A percentile compares a stretch with the other conserved stretches of the same genome.
Evolutionary conservation across 2,329 filamentous ascomycete species (phyloP).

Genomic region (Fusarium virguliforme): DNA sequence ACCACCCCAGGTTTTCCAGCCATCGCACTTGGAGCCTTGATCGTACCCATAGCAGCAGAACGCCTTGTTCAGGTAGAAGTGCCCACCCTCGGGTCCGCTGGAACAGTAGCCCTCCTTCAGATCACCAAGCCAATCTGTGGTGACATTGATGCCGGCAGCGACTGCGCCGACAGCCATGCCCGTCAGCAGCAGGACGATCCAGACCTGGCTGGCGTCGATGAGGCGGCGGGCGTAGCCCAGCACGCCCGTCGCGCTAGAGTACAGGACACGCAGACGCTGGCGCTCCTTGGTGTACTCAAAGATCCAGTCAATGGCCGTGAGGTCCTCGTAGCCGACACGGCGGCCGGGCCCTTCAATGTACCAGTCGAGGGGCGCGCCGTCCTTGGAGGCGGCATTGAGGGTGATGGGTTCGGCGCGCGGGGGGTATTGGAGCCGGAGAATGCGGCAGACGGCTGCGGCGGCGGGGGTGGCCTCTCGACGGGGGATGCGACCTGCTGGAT

Average conservation of each 20-base stretch:
- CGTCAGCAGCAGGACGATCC: conserved; percentile 89
- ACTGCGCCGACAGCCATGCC: conserved; percentile 87
- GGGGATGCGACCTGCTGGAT: conserved; percentile 29
- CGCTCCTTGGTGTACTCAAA: conserved; percentile 98
- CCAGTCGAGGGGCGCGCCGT: conserved; percentile 79
- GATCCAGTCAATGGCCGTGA: conserved; percentile 99
- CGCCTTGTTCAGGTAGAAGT: conserved; percentile 90
- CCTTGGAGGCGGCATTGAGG: conserved; percentile 58
- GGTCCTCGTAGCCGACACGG: conserved; percentile 93
- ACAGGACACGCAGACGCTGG: conserved; percentile 85
- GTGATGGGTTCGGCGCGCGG: conserved; percentile 26
- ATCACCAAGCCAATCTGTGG: conserved; percentile 93
- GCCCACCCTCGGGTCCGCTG: conserved; percentile 80
- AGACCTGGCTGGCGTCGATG: conserved; percentile 90
- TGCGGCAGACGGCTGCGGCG: conserved; percentile 41
- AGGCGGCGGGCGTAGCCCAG: conserved; percentile 81
- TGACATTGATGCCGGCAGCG: conserved; percentile 90
- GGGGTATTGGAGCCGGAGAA: conserved; percentile 33
- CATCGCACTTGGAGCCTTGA: conserved; percentile 83
- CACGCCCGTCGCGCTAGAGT: conserved; percentile 78
- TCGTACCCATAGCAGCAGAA: conserved; percentile 97
- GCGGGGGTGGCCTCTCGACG: conserved; percentile 43
- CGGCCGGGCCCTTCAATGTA: conserved; percentile 90
- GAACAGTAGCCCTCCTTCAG: conserved; percentile 92
- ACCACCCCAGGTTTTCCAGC: conserved; percentile 89